Evolutionary conservation across 83 land plant genomes (phyloP), one percentile per base, ranked within the genome.

Genomic region (Thuja plicata): DNA sequence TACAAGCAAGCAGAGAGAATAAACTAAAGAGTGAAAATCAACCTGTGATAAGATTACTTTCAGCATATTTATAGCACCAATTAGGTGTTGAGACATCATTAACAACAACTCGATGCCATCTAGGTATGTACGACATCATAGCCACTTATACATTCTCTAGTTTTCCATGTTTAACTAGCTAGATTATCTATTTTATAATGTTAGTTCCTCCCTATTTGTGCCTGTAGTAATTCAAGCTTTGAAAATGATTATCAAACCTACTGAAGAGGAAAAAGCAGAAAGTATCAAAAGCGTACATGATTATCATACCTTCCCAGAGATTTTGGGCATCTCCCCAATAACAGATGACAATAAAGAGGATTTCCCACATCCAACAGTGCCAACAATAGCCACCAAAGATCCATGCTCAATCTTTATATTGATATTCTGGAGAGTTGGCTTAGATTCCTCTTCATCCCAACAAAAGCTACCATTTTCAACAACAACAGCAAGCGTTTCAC

Each of bases 331-430:
- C 94, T 98, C 99, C 48, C 99, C 99, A 27, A 97, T 92, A 87
- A 98, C 55, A 80, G 95, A 90, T 27, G 93, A 91, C 11, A 98
- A 91, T 11, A 98, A 88, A 24, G 97, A 95, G 43, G 99, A 97
- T 85, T 97, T 98, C 76, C 99, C 99, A 6, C 99, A 95, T 88
- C 99, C 99, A 10, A 98, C 99, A 66, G 95, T 96, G 77, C 99
- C 99, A 46, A 98, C 99, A 60, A 98, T 90, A 7, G 99, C 95
- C 32, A 98, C 96, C 87, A 98, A 90, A 48, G 93, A 89, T 9
- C 99, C 99, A 83, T 88, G 88, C 86, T 52, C 87, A 57, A 96
- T 88, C 80, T 92, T 76, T n/a, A 98, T 70, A 85, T 98, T 93
- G 16, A 98, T 92, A 45, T 95, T 88, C 78, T 85, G 91, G 55